Conservation (phyloP, 73 alveolate genomes). For the Diophrys sp. region DNA sequence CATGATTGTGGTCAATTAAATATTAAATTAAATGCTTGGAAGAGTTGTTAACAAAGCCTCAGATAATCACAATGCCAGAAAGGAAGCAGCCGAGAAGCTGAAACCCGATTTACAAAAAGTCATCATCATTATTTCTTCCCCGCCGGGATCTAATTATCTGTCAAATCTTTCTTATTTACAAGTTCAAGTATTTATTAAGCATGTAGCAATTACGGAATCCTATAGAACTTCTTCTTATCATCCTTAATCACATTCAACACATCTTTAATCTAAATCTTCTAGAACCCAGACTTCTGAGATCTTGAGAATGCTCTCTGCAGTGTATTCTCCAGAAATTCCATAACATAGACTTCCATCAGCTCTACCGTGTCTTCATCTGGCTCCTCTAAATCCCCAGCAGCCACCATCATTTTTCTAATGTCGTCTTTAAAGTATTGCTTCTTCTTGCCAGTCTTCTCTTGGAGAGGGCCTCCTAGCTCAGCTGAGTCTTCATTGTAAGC, state of each 20-base stretch:
- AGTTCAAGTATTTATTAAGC: neutral
- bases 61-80: neutral
- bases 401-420: conserved; percentile 56
- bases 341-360: conserved; percentile 61
- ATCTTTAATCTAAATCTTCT: conserved; percentile 60
- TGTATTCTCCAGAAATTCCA: conserved; percentile 61
- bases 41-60: no score
- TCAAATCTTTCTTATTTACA: neutral
- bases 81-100: neutral
- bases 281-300: conserved; percentile 60
- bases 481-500: neutral
- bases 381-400: conserved; percentile 59
- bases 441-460: neutral
- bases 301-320: conserved; percentile 46
- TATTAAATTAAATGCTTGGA: no score
- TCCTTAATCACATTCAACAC: conserved; percentile 56
- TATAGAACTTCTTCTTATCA: conserved; percentile 63
- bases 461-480: neutral
- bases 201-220: conserved; percentile 33
- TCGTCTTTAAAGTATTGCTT: conserved; percentile 15
- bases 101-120: neutral
- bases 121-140: no score
- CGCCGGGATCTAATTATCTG: no score
- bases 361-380: conserved; percentile 64
- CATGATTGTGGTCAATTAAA: no score